Percentiles rank a stretch among this genome's conserved stretches.
phyloP scores from a whole-genome alignment of 129 eudicot species.

The Helianthus tuberosus region DNA sequence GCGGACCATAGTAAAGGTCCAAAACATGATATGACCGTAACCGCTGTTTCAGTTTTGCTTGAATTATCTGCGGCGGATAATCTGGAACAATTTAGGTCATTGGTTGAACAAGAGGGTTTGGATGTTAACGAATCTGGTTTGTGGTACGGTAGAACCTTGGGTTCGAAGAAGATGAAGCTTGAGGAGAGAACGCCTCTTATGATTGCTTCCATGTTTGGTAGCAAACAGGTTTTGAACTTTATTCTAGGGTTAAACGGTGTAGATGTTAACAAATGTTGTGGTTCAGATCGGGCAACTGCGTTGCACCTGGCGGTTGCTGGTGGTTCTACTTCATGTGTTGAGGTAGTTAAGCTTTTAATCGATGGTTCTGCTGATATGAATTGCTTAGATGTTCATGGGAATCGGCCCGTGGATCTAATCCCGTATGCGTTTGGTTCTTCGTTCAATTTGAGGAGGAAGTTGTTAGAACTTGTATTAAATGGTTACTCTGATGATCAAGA shows the following conservation, averaged over 20 bases:
- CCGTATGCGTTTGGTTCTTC: constrained; percentile 30
- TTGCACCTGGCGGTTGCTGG: constrained; percentile 76
- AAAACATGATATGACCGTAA: constrained; percentile 17
- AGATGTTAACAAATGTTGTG: constrained; percentile 70
- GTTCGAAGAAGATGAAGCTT: constrained; percentile 62
- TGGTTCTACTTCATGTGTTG: constrained; percentile 50
- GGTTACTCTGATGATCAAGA: constrained; percentile 37
- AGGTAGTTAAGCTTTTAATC: constrained; percentile 63
- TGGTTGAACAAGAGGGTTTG: constrained; percentile 54
- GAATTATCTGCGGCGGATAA: constrained; percentile 73
- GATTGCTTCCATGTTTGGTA: constrained; percentile 81
- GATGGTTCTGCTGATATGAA: constrained; percentile 59
- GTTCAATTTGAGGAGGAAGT: constrained; percentile 41
- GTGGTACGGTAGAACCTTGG: constrained; percentile 74
- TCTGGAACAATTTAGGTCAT: constrained; percentile 47
- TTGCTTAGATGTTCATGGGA: constrained; percentile 62
- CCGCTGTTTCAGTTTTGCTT: constrained; percentile 46
- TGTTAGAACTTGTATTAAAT: constrained; percentile 48
- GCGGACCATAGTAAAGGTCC: constrained; percentile 36
- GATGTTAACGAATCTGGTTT: constrained; percentile 50
- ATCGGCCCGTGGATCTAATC: constrained; percentile 58
- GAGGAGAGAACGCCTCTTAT: constrained; percentile 82
- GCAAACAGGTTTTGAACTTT: constrained; percentile 57
- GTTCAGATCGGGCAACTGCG: constrained; percentile 80
- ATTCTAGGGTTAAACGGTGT: constrained; percentile 48